A percentile compares a stretch with the other conserved stretches of the same genome.
Evolutionary conservation across 1,284 basidiomycete species (phyloP).

Genomic region (Lentinus polychrous): DNA sequence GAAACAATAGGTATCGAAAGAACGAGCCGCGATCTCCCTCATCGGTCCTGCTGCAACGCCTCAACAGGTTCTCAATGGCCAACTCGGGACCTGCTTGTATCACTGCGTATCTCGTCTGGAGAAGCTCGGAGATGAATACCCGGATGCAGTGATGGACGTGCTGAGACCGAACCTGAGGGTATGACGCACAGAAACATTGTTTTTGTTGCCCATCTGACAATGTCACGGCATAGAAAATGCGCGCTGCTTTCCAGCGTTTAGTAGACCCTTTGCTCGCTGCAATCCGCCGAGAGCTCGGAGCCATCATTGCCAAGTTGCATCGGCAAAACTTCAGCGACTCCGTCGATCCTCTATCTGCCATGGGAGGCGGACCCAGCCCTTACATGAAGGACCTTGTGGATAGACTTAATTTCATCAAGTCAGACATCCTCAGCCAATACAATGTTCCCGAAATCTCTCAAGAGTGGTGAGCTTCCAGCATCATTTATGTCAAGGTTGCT

Average conservation of each 20-base stretch:
- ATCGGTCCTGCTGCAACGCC: conserved; percentile 73
- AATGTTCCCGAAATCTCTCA: conserved; percentile 61
- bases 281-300: conserved; percentile 72
- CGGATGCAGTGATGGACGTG: conserved; percentile 50
- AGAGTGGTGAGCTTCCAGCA: conserved; percentile 52
- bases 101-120: conserved; percentile 69
- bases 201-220: neutral
- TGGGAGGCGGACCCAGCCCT: conserved; percentile 65
- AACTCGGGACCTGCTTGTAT: conserved; percentile 73
- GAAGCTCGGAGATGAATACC: conserved; percentile 66
- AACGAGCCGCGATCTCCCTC: conserved; percentile 72
- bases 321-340: conserved; percentile 73
- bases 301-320: conserved; percentile 77
- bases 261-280: conserved; percentile 66
- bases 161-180: conserved; percentile 64
- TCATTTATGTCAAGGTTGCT: conserved; percentile 3
- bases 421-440: conserved; percentile 68
- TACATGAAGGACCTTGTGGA: conserved; percentile 90
- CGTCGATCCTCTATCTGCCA: conserved; percentile 54
- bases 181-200: conserved; percentile 14
- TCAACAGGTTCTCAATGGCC: conserved; percentile 72
- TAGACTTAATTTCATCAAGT: conserved; percentile 75
- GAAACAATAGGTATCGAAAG: conserved; percentile 55
- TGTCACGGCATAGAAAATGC: conserved; percentile 46
- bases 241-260: conserved; percentile 49